phyloP scores from a whole-genome alignment of 179 eudicot genomes.

The Corrigiola litoralis region DNA sequence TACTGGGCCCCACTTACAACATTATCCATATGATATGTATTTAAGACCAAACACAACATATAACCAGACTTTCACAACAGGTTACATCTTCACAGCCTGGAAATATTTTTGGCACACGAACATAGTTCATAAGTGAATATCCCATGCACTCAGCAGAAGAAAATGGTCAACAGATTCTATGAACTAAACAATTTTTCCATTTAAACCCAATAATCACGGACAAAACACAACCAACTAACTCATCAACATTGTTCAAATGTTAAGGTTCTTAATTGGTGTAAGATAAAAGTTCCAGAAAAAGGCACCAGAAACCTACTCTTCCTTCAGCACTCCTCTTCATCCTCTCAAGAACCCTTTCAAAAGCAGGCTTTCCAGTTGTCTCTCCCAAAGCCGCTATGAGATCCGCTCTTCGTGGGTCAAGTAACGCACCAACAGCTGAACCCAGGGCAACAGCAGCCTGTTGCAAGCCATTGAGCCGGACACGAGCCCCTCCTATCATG shows the following conservation, averaged over 20 bases:
- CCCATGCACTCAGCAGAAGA: too few relatives aligned
- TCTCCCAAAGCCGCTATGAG: conserved; percentile 94
- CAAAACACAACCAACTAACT: too few relatives aligned
- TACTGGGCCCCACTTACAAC: neutral
- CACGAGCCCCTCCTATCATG: conserved; percentile 66
- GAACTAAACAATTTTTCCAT: too few relatives aligned
- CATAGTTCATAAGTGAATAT: neutral
- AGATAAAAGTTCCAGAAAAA: neutral
- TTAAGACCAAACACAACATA: neutral
- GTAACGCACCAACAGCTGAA: conserved; percentile 84
- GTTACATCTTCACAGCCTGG: neutral
- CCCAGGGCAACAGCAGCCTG: conserved; percentile 98
- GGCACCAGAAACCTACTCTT: conserved; percentile 40
- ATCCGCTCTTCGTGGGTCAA: conserved; percentile 95
- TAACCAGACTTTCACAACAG: too few relatives aligned
- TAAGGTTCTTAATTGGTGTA: neutral
- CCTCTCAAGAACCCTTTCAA: conserved; percentile 79
- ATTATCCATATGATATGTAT: neutral
- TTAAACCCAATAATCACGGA: too few relatives aligned
- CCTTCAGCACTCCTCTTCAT: conserved; percentile 90
- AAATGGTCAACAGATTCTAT: too few relatives aligned
- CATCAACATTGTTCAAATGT: neutral
- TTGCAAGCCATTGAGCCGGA: conserved; percentile 80
- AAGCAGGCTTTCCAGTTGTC: conserved; percentile 93
- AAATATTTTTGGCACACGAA: neutral